Evolutionary conservation across 2,329 filamentous ascomycete species (phyloP).

Genomic region (Botrytis pseudocinerea): DNA sequence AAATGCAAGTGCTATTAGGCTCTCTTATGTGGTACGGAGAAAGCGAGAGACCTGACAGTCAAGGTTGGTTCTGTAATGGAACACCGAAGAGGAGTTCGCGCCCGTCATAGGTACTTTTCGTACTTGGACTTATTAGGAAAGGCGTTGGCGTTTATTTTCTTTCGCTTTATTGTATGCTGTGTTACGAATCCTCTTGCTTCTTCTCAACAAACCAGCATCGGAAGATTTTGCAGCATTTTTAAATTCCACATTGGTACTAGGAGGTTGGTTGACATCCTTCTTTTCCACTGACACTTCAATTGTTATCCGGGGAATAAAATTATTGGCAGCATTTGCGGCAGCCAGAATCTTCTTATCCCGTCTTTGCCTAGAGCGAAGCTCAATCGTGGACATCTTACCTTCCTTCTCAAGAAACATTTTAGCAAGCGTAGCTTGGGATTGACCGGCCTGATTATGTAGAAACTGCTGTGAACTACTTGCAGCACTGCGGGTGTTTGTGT

Average conservation of each 20-base stretch:
- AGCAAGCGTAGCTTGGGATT: not conserved
- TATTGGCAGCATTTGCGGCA: not conserved
- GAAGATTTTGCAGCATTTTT: not conserved
- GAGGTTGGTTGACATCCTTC: not conserved
- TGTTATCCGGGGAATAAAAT: too few relatives aligned
- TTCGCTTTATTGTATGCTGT: not conserved
- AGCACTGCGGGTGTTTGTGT: too few relatives aligned
- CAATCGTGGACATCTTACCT: too few relatives aligned
- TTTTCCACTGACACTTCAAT: not conserved
- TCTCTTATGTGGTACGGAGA: not conserved
- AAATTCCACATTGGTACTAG: not conserved
- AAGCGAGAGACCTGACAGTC: not conserved
- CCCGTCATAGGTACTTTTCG: not conserved
- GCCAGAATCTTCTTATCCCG: too few relatives aligned
- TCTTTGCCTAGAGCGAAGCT: too few relatives aligned
- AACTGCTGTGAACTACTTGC: not conserved
- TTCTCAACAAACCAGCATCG: not conserved
- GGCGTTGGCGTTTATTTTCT: not conserved
- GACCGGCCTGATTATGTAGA: not conserved
- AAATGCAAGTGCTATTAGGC: not conserved
- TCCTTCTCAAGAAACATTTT: too few relatives aligned
- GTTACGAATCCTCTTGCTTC: not conserved
- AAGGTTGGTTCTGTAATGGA: too few relatives aligned
- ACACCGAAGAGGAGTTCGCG: not conserved
- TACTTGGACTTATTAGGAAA: not conserved